phyloP scores from a whole-genome alignment of 768 basidiomycete genomes.

The Asterophora parasitica region DNA sequence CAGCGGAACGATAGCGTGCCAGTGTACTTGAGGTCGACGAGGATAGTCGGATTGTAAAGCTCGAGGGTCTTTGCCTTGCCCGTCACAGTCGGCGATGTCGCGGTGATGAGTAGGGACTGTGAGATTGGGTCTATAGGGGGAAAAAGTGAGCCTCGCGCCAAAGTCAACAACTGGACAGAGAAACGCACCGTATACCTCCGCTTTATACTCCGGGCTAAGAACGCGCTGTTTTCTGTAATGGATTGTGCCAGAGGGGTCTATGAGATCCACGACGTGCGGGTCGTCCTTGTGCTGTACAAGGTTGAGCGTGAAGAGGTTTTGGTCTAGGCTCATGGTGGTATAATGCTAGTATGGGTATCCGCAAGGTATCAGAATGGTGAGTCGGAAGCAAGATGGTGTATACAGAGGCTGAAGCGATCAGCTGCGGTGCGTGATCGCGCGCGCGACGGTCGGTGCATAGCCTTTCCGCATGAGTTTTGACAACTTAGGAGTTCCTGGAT shows the following conservation, averaged over 20 bases:
- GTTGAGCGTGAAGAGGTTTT: slow-evolving; percentile 79
- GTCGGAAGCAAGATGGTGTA: no score
- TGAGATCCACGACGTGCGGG: slow-evolving; percentile 61
- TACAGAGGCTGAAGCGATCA: background rate
- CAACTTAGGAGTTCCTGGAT: no score
- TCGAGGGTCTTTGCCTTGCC: slow-evolving; percentile 74
- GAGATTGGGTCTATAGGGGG: slow-evolving; percentile 61
- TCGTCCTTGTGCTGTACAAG: slow-evolving; percentile 57
- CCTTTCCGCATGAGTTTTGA: no score
- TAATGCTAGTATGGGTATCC: background rate
- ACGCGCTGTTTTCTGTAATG: slow-evolving; percentile 73
- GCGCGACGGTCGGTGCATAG: no score
- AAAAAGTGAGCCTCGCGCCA: background rate
- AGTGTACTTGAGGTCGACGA: slow-evolving; percentile 69
- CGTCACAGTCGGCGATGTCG: slow-evolving; percentile 55
- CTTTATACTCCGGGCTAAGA: slow-evolving; percentile 50
- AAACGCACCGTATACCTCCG: slow-evolving; percentile 61
- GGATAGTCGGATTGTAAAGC: slow-evolving; percentile 64
- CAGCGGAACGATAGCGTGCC: slow-evolving; percentile 74
- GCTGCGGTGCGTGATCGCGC: background rate
- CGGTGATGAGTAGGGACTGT: slow-evolving; percentile 65
- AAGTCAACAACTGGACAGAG: background rate
- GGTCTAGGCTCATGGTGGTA: slow-evolving; percentile 68
- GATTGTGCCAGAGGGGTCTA: slow-evolving; percentile 54
- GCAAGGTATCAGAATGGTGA: background rate